Evolutionary conservation across 805 yeast genomes (phyloP), one percentile per base, ranked within the genome.

Genomic region (Lipomyces orientalis): DNA sequence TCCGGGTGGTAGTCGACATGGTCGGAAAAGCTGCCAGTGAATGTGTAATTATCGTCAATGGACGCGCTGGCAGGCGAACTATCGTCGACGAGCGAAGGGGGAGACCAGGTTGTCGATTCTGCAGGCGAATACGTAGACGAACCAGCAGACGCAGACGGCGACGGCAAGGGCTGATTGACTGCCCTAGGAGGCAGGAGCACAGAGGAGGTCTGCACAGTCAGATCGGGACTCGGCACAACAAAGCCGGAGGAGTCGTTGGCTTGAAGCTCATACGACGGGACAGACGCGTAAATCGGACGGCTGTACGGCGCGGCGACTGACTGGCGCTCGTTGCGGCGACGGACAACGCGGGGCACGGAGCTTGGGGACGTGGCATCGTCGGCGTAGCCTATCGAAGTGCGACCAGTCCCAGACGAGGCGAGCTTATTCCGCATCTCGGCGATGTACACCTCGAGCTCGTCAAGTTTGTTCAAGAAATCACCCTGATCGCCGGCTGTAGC

Each of bases 271-370:
- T 46, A 3, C n/a, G 58, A 19, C 12, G 43, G 34, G 14, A 22
- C 35, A 51, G 22, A 8, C 14, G 55, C 8, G 51, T 16, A 33
- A 9, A 37, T 29, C 1, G 66, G 66, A 34, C 66, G 65, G 16
- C 35, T 54, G 49, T 66, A 66, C 4, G 69, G 69, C 4, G 70
- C 62, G 1, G 62, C 60, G 9, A 54, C 31, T 16, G 62, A 19
- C 60, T 39, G 54, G 58, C 71, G 68, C 57, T 68, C 71, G 55
- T 60, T 54, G 58, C 71, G 71, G 29, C 71, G 71, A 60, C 71
- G 71, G 10, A 62, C 61, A 49, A 68, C 71, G 5, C 69, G 66
- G 29, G 62, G 37, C 16, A 19, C 43, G 12, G 34, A 58, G 14
- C 16, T 37, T 34, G 60, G 6, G 25, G 61, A 5, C 12, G 54